phyloP scores from a whole-genome alignment of 345 rosid species.

The Alliaria petiolata region DNA sequence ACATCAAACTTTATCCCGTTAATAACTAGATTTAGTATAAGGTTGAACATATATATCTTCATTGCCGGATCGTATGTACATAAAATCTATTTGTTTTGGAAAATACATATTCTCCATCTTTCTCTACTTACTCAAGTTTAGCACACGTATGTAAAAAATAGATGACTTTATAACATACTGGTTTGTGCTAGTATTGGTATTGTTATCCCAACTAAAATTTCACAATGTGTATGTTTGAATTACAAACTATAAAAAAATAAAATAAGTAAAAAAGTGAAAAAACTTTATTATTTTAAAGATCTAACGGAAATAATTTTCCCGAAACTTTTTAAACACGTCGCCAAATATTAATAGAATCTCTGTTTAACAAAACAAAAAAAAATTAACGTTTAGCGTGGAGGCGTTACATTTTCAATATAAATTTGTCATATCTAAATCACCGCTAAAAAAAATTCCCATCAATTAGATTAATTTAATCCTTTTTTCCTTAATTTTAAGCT shows the following conservation, averaged over 20 bases:
- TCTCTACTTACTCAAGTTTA: neutral
- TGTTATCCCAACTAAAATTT: neutral
- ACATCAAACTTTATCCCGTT: neutral
- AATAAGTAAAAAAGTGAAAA: neutral
- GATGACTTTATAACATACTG: too few species aligned
- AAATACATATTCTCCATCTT: neutral
- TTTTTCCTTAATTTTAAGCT: neutral
- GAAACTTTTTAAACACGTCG: neutral
- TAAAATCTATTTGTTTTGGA: neutral
- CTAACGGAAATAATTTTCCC: too few species aligned
- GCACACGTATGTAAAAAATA: neutral
- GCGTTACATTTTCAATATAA: conserved; percentile 7
- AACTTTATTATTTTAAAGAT: neutral
- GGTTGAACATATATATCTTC: neutral
- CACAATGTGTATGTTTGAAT: neutral
- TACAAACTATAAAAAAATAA: neutral
- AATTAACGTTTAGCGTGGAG: neutral
- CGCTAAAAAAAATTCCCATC: neutral
- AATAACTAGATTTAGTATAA: neutral
- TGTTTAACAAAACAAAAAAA: neutral
- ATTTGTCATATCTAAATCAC: neutral
- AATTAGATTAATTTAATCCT: too few species aligned
- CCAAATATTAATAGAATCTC: neutral
- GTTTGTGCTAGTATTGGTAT: too few species aligned
- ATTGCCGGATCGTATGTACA: neutral